Evolutionary conservation across 306 rosid species (phyloP), one percentile per base, ranked within the genome.

Genomic region (Cucumis cinereus): DNA sequence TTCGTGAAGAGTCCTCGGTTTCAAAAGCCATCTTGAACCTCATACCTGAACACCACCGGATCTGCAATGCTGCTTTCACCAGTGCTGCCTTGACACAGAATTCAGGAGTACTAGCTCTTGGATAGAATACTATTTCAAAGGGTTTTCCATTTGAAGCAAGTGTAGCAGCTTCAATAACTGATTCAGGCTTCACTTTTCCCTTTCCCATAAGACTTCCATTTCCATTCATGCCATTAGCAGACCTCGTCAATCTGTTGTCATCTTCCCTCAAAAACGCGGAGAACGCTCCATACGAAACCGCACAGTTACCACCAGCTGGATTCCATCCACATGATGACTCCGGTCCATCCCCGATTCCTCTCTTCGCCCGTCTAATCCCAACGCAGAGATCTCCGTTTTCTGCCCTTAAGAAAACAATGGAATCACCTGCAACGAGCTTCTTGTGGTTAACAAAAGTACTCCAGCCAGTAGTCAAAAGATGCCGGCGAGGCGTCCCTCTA

Each of bases 1-100:
- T 90, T 61, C 97, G 86, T 0, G 91, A 89, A 16, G 98, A 94
- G 72, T 95, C 99, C 79, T 95, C 96, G 0, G 98, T 89, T 83
- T 95, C 98, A 64, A 95, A 89, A 69, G 97, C 85, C 99, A 92
- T 95, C 93, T 92, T 95, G 86, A 95, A 92, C 83, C 98, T 84
- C 92, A 95, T 79, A 55, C 98, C 99, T 2, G 96, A 60, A 73
- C 89, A 83, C 99, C 90, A 87, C 20, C 85, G 77, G 81, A 87
- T 87, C 88, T 84, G 88, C 80, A 84, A 54, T 68, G 97, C 91
- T n/a, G 85, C 79, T 79, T 88, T 93, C 53, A 95, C 89, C 75
- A 82, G 78, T 0, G 87, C 82, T 4, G 95, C 93, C 82, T 89
- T 92, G 61, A 95, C 96, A 63, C 99, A 92, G 77, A 95, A 92